These are phyloP conservation scores for Candida freyschussii DNA, from an alignment of 1,139 yeast genomes.

Conservation along the genomic window DNA sequence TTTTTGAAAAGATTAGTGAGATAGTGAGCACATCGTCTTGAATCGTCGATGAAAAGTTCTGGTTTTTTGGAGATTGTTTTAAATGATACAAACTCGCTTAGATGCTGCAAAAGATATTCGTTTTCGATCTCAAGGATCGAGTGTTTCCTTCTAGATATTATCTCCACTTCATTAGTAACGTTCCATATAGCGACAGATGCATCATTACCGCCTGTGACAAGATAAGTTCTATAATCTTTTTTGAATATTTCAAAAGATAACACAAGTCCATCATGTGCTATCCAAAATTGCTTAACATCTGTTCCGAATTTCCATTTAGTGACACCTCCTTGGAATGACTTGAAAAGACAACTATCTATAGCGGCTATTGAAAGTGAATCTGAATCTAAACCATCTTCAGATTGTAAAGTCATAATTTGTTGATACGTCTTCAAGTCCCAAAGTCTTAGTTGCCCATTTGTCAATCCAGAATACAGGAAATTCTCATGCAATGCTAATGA, in stretches of 20 bases:
- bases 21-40: slow-evolving; percentile 82
- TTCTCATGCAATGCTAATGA: slow-evolving; percentile 61
- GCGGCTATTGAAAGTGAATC: slow-evolving; percentile 46
- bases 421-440: slow-evolving; percentile 86
- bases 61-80: slow-evolving; percentile 77
- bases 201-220: slow-evolving; percentile 59
- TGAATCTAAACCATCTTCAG: slow-evolving; percentile 34
- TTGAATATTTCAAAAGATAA: slow-evolving; percentile 31
- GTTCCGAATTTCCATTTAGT: slow-evolving; percentile 46
- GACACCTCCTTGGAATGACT: slow-evolving; percentile 40
- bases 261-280: slow-evolving; percentile 34
- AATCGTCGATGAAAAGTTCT: slow-evolving; percentile 63
- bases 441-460: slow-evolving; percentile 65
- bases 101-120: slow-evolving; percentile 58
- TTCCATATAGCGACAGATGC: slow-evolving; percentile 59
- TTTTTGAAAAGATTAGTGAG: slow-evolving; percentile 57
- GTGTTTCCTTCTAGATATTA: slow-evolving; percentile 10
- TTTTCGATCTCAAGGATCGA: slow-evolving; percentile 33
- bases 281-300: slow-evolving; percentile 34
- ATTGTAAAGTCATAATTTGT: slow-evolving; percentile 52
- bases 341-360: slow-evolving; percentile 33
- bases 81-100: slow-evolving; percentile 59
- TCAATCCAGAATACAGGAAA: slow-evolving; percentile 73
- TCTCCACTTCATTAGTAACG: slow-evolving; percentile 29
- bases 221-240: slow-evolving; percentile 26